Percentiles rank a stretch among this genome's conserved stretches.
phyloP scores from a whole-genome alignment of 2,329 filamentous ascomycete genomes.

The Chrysosphaeria jannelii region DNA sequence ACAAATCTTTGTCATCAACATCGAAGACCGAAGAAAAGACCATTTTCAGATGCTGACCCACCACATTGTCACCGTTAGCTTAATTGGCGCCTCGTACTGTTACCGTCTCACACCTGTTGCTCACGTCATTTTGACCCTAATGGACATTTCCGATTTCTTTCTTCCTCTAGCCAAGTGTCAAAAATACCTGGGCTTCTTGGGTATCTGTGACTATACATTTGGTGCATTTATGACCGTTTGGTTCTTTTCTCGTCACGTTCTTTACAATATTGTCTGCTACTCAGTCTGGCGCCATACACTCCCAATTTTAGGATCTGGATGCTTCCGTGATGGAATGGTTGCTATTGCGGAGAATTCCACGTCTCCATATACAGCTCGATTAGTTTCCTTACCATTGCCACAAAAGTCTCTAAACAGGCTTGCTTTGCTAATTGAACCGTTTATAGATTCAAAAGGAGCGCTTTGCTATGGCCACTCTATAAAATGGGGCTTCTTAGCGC shows the following conservation, averaged over 20 bases:
- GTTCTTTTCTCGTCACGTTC: constrained; percentile 54
- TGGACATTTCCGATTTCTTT: constrained; percentile 79
- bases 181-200: constrained; percentile 58
- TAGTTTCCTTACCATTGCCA: constrained; percentile 1
- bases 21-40: constrained; percentile 83
- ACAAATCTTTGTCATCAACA: constrained; percentile 78
- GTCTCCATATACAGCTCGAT: constrained; percentile 1
- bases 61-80: constrained; percentile 61
- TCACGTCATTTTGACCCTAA: constrained; percentile 64
- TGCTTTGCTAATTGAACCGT: constrained; percentile 41
- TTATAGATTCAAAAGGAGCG: constrained; percentile 35
- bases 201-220: constrained; percentile 54
- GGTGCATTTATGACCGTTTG: constrained; percentile 64
- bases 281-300: constrained; percentile 44
- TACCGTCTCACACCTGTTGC: constrained; percentile 72
- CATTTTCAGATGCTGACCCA: constrained; percentile 90
- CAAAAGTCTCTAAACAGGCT: constrained; percentile 11
- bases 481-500: constrained; percentile 44
- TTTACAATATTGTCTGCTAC: constrained; percentile 56
- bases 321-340: constrained; percentile 29
- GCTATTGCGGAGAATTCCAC: constrained; percentile 1
- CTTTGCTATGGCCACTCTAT: constrained; percentile 57
- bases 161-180: constrained; percentile 73
- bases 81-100: constrained; percentile 58
- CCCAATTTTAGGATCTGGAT: constrained; percentile 30